phyloP scores from a whole-genome alignment of 208 protist genomes.

The Trypanosoma theileri region DNA sequence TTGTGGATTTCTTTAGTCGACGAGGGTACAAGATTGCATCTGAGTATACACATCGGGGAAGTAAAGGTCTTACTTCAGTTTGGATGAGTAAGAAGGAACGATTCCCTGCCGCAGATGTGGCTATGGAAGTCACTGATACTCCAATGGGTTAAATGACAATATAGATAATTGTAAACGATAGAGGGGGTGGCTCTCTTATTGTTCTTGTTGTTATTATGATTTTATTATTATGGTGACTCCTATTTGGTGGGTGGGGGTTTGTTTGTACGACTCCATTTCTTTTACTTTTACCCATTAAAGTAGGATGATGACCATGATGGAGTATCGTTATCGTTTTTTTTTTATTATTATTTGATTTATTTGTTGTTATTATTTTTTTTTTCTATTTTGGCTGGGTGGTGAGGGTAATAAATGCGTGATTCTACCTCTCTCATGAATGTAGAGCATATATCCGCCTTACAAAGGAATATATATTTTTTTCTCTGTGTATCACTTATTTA shows the following conservation, averaged over 20 bases:
- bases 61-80: slow-evolving; percentile 19
- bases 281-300: too few species aligned
- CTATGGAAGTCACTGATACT: slow-evolving; percentile 19
- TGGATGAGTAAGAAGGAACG: slow-evolving; percentile 24
- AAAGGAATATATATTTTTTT: too few species aligned
- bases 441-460: too few species aligned
- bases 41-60: slow-evolving; percentile 14
- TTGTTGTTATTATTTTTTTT: not conserved
- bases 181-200: not conserved
- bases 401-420: too few species aligned
- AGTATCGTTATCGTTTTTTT: slow-evolving; percentile 6
- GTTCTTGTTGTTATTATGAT: too few species aligned
- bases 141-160: not conserved
- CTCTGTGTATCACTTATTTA: too few species aligned
- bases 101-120: slow-evolving; percentile 11
- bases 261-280: too few species aligned
- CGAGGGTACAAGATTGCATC: slow-evolving; percentile 27
- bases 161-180: not conserved
- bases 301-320: too few species aligned
- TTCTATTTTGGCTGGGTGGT: too few species aligned
- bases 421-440: too few species aligned
- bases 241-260: too few species aligned
- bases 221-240: too few species aligned
- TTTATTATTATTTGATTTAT: not conserved
- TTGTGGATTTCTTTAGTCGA: slow-evolving; percentile 23